These are phyloP conservation scores for Xeromyces bisporus DNA, from an alignment of 495 filamentous ascomycete species.

Conservation along the genomic window DNA sequence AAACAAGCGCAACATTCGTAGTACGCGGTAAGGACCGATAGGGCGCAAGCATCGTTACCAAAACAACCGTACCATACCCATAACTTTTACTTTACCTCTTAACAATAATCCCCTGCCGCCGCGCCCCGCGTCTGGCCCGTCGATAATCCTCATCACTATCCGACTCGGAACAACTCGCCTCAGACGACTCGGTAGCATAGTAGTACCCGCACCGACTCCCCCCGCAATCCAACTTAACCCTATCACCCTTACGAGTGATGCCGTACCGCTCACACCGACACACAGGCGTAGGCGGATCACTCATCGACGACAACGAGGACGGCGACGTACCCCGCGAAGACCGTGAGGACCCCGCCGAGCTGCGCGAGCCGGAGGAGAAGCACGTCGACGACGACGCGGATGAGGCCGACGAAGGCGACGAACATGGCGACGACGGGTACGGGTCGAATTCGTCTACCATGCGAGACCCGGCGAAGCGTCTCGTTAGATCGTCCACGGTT, in stretches of 20 bases:
- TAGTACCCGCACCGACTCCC: constrained; percentile 76
- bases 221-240: constrained; percentile 88
- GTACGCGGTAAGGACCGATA: too few relatives aligned
- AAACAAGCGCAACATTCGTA: too few relatives aligned
- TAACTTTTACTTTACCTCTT: constrained; percentile 34
- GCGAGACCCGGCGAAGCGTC: constrained; percentile 52
- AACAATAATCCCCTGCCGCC: constrained; percentile 67
- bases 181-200: constrained; percentile 45
- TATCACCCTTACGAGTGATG: constrained; percentile 79
- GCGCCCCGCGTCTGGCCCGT: constrained; percentile 29
- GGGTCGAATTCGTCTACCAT: constrained; percentile 58
- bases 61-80: too few relatives aligned
- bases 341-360: constrained; percentile 60
- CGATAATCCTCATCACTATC: constrained; percentile 46
- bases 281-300: constrained; percentile 45
- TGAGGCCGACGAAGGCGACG: too few relatives aligned
- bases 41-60: too few relatives aligned
- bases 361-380: constrained; percentile 55
- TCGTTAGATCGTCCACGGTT: constrained; percentile 54
- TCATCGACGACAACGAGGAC: constrained; percentile 53
- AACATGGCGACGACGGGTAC: too few relatives aligned
- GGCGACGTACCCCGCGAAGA: constrained; percentile 54
- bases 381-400: constrained; percentile 33
- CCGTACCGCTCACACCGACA: constrained; percentile 92
- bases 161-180: constrained; percentile 32